Evolutionary conservation across 306 rosid genomes (phyloP), one percentile per base, ranked within the genome.

Genomic region (Cucumis cinereus): DNA sequence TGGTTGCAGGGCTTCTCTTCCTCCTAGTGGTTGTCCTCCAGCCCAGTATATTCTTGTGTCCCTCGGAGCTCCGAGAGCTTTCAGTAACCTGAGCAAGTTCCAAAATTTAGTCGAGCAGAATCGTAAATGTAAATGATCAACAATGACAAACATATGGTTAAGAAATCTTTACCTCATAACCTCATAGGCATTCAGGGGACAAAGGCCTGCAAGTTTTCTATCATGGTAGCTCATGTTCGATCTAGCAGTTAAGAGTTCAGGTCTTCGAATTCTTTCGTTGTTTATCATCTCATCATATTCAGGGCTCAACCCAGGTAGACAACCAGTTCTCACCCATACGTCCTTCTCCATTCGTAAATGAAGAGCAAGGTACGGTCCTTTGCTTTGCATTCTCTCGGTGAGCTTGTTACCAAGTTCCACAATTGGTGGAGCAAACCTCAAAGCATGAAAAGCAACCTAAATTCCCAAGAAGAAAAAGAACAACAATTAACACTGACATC

Each of bases 241-340:
- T 78, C 78, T 87, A 70, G 81, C 96, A 20, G 99, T 94, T 50
- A 94, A 87, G 75, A 94, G 98, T 79, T 94, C 96, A 0, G 99
- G 99, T 41, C 90, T 83, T 38, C n/a, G 80, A 78, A 80, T 83
- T 81, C 99, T 86, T 84, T 92, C 99, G 19, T 77, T 84, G 81
- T 78, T 87, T 22, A 94, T 72, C 22, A 92, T 89, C 78, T 94
- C 99, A 61, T 94, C 93, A 14, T 77, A 87, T 38, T 92, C 86
- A 0, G 61, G 87, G 86, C 85, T 88, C 83, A 94, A 70, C 71
- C 97, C 96, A 1, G 99, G 99, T 59, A 92, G 89, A 80, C 99
- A 94, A 41, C 99, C 99, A 3, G 99, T 94, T 81, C 99, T 94
- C 77, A 94, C 97, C 99, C 99, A 94, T 10, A 94, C 99, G 41